These are phyloP conservation scores for Guadua angustifolia DNA, from an alignment of 176 grass and related monocot genomes.

Conservation along the genomic window DNA sequence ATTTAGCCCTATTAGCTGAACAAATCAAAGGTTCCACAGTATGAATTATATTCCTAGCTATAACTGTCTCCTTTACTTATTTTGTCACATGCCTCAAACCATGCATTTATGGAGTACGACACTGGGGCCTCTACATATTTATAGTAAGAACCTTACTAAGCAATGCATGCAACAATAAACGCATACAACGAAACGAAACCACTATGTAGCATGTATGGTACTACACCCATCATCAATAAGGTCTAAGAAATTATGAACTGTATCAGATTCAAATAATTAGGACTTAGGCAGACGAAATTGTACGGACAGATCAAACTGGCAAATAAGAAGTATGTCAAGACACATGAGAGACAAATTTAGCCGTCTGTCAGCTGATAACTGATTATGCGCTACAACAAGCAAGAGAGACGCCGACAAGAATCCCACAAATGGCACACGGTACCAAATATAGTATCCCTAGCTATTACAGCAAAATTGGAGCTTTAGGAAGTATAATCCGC, in stretches of 20 bases:
- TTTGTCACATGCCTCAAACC: not conserved
- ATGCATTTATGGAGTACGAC: slow-evolving; percentile 5
- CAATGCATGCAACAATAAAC: slow-evolving; percentile 3
- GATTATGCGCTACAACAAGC: not conserved
- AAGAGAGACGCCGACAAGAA: not conserved
- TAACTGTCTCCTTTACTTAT: not conserved
- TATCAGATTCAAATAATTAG: not conserved
- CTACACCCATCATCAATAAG: not conserved
- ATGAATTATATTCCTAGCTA: not conserved
- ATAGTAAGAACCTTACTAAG: not conserved
- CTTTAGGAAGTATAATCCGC: not conserved
- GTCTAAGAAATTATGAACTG: not conserved
- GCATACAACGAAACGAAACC: not conserved
- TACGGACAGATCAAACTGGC: not conserved
- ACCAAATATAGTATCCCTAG: not conserved
- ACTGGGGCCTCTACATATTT: slow-evolving; percentile 2
- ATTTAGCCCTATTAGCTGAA: not conserved
- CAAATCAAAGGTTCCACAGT: not conserved
- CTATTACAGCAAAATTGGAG: slow-evolving; percentile 6
- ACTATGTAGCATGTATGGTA: not conserved
- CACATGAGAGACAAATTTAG: not conserved
- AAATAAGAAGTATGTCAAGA: not conserved
- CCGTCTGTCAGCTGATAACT: not conserved
- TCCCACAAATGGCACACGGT: slow-evolving; percentile 6
- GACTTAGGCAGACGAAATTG: slow-evolving; percentile 3